phyloP scores from a whole-genome alignment of 108 stramenopile species.

The Nannochloropsis gaditana region DNA sequence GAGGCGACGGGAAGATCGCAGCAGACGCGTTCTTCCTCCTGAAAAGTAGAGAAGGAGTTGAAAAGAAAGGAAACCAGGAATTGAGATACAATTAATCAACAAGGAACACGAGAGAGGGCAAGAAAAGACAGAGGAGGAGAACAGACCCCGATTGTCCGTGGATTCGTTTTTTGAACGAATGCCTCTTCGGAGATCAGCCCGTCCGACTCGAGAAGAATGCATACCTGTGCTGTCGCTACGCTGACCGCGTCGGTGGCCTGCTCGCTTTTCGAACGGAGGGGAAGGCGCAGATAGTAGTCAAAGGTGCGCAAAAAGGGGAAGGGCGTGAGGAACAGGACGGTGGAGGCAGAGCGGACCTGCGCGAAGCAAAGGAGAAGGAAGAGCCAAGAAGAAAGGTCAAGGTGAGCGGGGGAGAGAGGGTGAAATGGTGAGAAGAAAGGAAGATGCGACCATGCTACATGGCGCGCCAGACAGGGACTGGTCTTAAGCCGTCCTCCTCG shows the following conservation, averaged over 20 bases:
- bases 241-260: background rate
- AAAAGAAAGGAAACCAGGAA: background rate
- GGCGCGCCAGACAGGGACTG: too few species aligned
- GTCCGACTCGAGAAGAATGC: background rate
- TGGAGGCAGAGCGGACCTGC: background rate
- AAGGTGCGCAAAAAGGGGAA: background rate
- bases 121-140: too few species aligned
- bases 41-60: background rate
- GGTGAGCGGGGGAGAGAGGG: background rate
- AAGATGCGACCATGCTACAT: too few species aligned
- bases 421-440: background rate
- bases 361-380: background rate
- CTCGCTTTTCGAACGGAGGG: background rate
- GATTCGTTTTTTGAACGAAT: too few species aligned
- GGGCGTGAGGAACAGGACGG: background rate
- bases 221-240: background rate
- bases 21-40: conserved; percentile 5
- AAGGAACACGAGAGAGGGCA: too few species aligned
- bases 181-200: too few species aligned
- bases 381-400: background rate
- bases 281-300: background rate
- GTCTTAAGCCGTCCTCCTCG: background rate
- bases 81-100: too few species aligned
- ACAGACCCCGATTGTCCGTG: too few species aligned
- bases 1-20: background rate